phyloP scores from a whole-genome alignment of 2,329 filamentous ascomycete genomes.

The Microcera coccophila region DNA sequence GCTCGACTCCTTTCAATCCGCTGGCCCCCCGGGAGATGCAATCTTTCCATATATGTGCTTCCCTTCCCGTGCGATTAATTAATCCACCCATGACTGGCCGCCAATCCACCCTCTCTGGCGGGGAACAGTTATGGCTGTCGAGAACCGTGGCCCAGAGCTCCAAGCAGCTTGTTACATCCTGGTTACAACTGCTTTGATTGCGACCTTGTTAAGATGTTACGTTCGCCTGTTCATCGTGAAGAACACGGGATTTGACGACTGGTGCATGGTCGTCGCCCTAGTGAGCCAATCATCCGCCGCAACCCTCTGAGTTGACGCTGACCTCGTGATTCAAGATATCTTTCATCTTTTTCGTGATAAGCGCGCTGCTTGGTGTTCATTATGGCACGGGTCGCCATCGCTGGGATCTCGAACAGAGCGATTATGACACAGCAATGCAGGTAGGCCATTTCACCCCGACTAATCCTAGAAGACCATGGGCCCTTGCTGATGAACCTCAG shows the following conservation, averaged over 20 bases:
- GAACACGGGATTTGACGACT: slow-evolving; percentile 39
- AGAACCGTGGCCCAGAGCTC: slow-evolving; percentile 34
- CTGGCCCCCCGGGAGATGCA: no score
- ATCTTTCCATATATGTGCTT: no score
- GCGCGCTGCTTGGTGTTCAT: slow-evolving; percentile 33
- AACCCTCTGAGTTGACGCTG: background rate
- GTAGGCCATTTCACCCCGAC: slow-evolving; percentile 18
- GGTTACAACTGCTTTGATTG: slow-evolving; percentile 23
- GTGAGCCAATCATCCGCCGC: slow-evolving; percentile 24
- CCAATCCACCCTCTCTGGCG: no score
- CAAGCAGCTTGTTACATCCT: slow-evolving; percentile 31
- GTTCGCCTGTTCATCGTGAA: slow-evolving; percentile 34
- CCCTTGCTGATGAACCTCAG: slow-evolving; percentile 11
- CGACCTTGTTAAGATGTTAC: slow-evolving; percentile 32
- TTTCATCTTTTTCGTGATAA: slow-evolving; percentile 36
- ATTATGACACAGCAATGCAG: slow-evolving; percentile 33
- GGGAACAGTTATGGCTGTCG: slow-evolving; percentile 18
- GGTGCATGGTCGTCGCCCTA: slow-evolving; percentile 36
- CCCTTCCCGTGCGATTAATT: no score
- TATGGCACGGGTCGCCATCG: slow-evolving; percentile 41
- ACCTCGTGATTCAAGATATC: slow-evolving; percentile 21
- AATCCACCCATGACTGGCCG: no score
- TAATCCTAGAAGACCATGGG: background rate
- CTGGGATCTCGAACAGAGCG: slow-evolving; percentile 24
- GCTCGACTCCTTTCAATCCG: no score